phyloP scores from a whole-genome alignment of 768 basidiomycete species.

The Clathrus columnatus region DNA sequence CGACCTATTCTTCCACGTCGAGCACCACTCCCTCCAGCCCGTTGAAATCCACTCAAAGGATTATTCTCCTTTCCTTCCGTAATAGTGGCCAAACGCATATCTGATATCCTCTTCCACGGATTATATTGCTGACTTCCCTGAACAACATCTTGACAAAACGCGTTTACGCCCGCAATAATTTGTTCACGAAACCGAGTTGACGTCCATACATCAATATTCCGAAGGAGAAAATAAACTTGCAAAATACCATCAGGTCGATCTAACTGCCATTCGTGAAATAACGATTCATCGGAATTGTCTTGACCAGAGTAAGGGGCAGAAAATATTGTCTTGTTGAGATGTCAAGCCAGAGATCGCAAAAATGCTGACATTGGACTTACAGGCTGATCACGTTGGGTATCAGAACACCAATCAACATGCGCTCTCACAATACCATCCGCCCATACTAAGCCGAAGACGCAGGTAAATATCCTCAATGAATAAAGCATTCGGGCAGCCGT shows the following conservation, averaged over 20 bases:
- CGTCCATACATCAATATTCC: slow-evolving; percentile 48
- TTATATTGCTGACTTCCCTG: slow-evolving; percentile 26
- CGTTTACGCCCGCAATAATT: slow-evolving; percentile 31
- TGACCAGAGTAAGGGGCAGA: slow-evolving; percentile 37
- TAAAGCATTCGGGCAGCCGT: slow-evolving; percentile 42
- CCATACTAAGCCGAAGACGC: slow-evolving; percentile 49
- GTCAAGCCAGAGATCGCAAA: not conserved
- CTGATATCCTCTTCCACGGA: slow-evolving; percentile 37
- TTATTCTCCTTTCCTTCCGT: slow-evolving; percentile 8
- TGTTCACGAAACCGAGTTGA: slow-evolving; percentile 32
- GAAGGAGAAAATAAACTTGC: slow-evolving; percentile 40
- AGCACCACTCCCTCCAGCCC: too few relatives aligned
- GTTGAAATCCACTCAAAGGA: too few relatives aligned
- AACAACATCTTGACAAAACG: slow-evolving; percentile 28
- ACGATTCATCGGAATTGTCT: slow-evolving; percentile 13
- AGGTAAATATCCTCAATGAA: slow-evolving; percentile 35
- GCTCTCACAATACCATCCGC: slow-evolving; percentile 42
- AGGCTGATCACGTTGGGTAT: slow-evolving; percentile 21
- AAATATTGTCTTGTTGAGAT: slow-evolving; percentile 31
- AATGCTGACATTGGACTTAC: slow-evolving; percentile 24
- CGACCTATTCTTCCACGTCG: too few relatives aligned
- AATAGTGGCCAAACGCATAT: not conserved
- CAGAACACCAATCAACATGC: slow-evolving; percentile 46
- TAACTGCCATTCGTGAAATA: slow-evolving; percentile 43
- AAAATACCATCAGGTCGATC: slow-evolving; percentile 37